Percentiles rank a stretch among this genome's conserved stretches.
Conservation (phyloP, 176 grass and related monocot species). For the Dendrocalamus sinicus region DNA sequence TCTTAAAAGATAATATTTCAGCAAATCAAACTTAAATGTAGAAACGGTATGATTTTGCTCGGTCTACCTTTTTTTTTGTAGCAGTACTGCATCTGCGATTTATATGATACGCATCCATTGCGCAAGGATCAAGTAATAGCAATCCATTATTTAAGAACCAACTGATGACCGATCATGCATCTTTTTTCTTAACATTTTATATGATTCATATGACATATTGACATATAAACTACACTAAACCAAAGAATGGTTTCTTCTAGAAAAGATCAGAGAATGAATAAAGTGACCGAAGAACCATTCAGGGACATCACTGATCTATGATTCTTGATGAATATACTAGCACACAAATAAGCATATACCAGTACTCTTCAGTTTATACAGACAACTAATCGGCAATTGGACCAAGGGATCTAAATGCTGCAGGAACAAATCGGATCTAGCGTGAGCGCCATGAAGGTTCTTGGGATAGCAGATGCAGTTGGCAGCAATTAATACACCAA, state of each 20-base stretch:
- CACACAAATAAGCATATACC: neutral
- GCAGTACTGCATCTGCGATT: neutral
- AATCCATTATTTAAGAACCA: neutral
- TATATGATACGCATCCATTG: neutral
- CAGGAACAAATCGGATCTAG: conserved; percentile 21
- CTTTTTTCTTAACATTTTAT: neutral
- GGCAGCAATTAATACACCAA: neutral
- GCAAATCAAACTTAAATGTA: neutral
- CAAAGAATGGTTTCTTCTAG: neutral
- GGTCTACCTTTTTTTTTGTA: neutral
- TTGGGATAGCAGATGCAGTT: neutral
- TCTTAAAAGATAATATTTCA: neutral
- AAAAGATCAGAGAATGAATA: neutral
- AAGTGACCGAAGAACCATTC: neutral
- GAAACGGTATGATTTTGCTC: neutral
- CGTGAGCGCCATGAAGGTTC: neutral
- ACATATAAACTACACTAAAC: neutral
- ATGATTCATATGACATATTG: neutral
- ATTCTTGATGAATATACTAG: neutral
- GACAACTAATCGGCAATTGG: neutral
- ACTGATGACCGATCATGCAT: neutral
- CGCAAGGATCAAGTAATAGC: neutral
- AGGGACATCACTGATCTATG: neutral
- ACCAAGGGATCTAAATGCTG: neutral
- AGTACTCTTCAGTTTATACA: neutral